Evolutionary conservation across 2,329 filamentous ascomycete species (phyloP), one percentile per base, ranked within the genome.

Genomic region (Coniochaeta sp.): DNA sequence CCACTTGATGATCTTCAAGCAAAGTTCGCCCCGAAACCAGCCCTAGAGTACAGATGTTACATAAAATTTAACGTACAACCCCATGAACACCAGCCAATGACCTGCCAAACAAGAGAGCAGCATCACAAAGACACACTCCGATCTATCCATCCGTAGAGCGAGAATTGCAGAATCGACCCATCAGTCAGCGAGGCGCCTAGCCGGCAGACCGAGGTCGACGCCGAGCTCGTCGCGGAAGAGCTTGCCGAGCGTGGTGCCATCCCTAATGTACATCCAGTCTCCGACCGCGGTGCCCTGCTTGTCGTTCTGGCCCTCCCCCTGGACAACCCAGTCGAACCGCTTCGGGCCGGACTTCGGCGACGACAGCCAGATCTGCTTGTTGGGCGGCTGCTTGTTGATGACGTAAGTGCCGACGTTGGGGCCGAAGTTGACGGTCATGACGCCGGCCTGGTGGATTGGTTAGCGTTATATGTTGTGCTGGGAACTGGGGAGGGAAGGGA

Each of bases 361-460:
- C 40, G 91, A 95, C 54, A 98, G 85, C 95, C 95, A 99, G 71
- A 99, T 96, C 72, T 89, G 95, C 80, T 92, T 95, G 81, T 97
- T 98, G 22, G 93, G 92, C 0, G 95, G 95, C 74, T 99, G 95
- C 76, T 99, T 99, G 84, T 99, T 99, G 77, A 99, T 83, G 62
- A 99, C 90, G 72, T 96, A 99, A 33, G 86, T 93, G 63, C 93
- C 92, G 58, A 85, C 57, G 1, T 65, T 79, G 14, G 81, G 78
- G 1, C 86, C 84, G 67, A 90, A 85, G 7, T 78, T 81, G 69
- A 98, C 80, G 64, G 87, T 92, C 67, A 98, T 81, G 60, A 98
- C 92, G 60, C 95, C 93, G 59, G 91, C 84, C 93, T 97, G 52
- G 17, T 8, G 16, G 44, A 44, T 60, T 47, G 55, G 44, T 67